These are phyloP conservation scores for Plantago elongata DNA, from an alignment of 257 asterid species.

Conservation along the genomic window DNA sequence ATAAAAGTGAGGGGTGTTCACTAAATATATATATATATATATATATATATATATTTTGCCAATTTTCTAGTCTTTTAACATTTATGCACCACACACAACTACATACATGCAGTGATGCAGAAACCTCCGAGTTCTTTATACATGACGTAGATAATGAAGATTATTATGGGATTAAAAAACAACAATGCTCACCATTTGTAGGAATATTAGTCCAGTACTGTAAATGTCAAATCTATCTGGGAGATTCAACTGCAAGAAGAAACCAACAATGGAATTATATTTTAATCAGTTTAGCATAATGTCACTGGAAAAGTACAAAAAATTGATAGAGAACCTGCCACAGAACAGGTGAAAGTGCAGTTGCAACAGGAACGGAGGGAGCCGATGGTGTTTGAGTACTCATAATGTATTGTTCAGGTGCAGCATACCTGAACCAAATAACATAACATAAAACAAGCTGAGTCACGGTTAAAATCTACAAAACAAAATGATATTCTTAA, in stretches of 20 bases:
- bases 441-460: no score
- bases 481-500: no score
- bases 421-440: constrained; percentile 59
- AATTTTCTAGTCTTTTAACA: no score
- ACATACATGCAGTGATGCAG: no score
- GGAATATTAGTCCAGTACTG: constrained; percentile 76
- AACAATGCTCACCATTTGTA: constrained; percentile 69
- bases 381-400: constrained; percentile 99
- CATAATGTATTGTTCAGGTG: constrained; percentile 99
- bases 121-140: no score
- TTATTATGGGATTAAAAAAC: neutral
- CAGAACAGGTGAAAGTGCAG: constrained; percentile 92
- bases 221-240: constrained; percentile 95
- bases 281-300: constrained; percentile 1
- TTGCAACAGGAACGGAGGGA: constrained; percentile 92
- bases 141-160: no score
- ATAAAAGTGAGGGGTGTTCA: no score
- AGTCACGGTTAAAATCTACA: no score
- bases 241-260: constrained; percentile 64
- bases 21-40: no score
- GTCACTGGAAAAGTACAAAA: neutral
- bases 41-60: no score
- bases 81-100: no score
- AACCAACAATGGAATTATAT: constrained; percentile 12
- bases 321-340: constrained; percentile 66